Percentiles rank a stretch among this genome's conserved stretches.
phyloP scores from a whole-genome alignment of 116 monocot species.

The Phalaenopsis hybrid region DNA sequence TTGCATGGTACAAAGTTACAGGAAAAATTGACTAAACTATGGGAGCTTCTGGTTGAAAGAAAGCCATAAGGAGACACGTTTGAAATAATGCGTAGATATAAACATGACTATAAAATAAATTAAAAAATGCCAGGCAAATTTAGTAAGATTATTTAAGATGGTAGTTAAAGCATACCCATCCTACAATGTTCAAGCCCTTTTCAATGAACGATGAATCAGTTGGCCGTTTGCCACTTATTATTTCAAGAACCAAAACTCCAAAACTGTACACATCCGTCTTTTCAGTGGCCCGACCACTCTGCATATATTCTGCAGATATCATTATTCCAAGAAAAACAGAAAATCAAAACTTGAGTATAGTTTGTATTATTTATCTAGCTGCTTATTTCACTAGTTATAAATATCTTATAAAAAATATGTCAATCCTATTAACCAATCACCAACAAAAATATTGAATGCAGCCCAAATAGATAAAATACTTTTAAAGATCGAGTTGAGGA shows the following conservation, averaged over 20 bases:
- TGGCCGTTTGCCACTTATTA: constrained; percentile 91
- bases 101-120: constrained; percentile 4
- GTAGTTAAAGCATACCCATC: constrained; percentile 58
- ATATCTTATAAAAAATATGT: background rate
- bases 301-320: constrained; percentile 80
- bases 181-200: constrained; percentile 95
- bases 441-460: background rate
- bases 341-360: background rate
- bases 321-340: background rate
- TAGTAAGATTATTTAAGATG: background rate
- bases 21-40: too few relatives aligned
- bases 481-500: background rate
- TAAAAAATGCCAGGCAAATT: background rate
- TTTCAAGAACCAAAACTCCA: constrained; percentile 88
- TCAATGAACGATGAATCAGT: constrained; percentile 92
- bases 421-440: background rate
- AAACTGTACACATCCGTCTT: constrained; percentile 98
- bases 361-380: background rate
- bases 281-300: constrained; percentile 93
- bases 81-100: background rate
- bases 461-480: background rate
- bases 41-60: background rate
- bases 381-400: background rate
- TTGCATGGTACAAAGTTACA: background rate
- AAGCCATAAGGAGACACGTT: background rate